Base-by-base conservation (phyloP, 352 stramenopile species). In the Halophytophthora batemanensis region DNA sequence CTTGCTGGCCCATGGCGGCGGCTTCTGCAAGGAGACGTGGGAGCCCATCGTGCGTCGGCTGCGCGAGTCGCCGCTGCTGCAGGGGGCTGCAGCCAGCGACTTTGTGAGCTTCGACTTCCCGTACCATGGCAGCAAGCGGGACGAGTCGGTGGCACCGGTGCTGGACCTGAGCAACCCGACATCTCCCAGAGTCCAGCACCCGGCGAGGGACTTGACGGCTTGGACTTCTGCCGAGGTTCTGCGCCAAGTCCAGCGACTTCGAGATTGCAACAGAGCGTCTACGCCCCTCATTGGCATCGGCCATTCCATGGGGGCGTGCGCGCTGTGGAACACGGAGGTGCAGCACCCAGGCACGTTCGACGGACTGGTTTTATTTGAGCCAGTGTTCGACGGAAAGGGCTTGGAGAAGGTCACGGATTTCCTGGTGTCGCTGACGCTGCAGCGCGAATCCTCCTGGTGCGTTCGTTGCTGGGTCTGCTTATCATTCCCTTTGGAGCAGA, bases 1-100 rank as follows among this genome's bases (percentile, higher is more conserved):
- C 28, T 42, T 86, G 34, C 82, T 86, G 44, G 61, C 56, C n/a
- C 75, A 86, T 48, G 75, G 64, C 40, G 72, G 53, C 6, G 69
- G 75, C 21, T 79, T 82, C 47, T 86, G 75, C 50, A 66, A 65
- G 54, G 53, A 83, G 39, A 59, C 66, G 7, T 86, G 75, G 75
- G 46, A 65, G 23, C 69, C 75, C 0, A 50, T 83, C 23, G 72
- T 72, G 19, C 60, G 50, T 14, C 66, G 62, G 1, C 36, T 86
- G 18, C 56, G 64, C 49, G 41, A 52, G 8, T 64, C 70, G 22
- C 64, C 67, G 2, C 18, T 66, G 56, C 18, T 79, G 25, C 69
- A 71, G 43, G 23, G 17, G 11, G n/a, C n/a, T n/a, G 57, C 42
- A 6, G 47, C 58, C 39, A 34, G 52, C 13, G 25, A 53, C 14